Evolutionary conservation across 2,329 filamentous ascomycete species (phyloP).

Genomic region (Didymosphaeria variabile): DNA sequence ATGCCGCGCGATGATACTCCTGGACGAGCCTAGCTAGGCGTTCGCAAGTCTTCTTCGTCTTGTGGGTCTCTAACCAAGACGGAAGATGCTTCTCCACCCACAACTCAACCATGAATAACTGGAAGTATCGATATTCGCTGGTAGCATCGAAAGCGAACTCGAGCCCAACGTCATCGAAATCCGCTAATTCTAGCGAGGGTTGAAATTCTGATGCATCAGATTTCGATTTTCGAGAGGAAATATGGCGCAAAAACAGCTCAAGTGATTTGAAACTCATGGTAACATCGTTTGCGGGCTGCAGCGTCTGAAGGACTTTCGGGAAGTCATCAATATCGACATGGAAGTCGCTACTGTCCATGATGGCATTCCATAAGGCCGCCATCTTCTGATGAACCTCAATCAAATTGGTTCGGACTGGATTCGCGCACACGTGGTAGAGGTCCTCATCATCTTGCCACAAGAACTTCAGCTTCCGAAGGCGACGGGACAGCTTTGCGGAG

Average conservation of each 20-base stretch:
- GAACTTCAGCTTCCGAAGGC: conserved; percentile 34
- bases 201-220: conserved; percentile 13
- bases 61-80: conserved; percentile 48
- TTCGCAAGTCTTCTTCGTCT: conserved; percentile 31
- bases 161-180: conserved; percentile 17
- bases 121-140: conserved; percentile 28
- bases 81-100: conserved; percentile 58
- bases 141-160: conserved; percentile 16
- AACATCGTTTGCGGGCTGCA: no score
- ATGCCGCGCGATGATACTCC: conserved; percentile 26
- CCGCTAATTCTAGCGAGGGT: conserved; percentile 20
- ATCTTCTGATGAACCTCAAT: not conserved
- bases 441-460: not conserved
- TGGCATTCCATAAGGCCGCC: no score
- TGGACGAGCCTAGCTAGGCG: conserved; percentile 16
- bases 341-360: no score
- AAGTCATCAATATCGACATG: no score
- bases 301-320: no score
- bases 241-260: no score
- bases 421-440: not conserved
- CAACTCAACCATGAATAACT: conserved; percentile 55
- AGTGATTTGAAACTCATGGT: no score
- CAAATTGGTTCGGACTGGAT: not conserved
- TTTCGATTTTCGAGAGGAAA: not conserved
- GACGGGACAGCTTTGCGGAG: conserved; percentile 32